A percentile compares a stretch with the other conserved stretches of the same genome.
Evolutionary conservation across 208 protist species (phyloP).

Genomic region (Kentomonas sorsogonicus): DNA sequence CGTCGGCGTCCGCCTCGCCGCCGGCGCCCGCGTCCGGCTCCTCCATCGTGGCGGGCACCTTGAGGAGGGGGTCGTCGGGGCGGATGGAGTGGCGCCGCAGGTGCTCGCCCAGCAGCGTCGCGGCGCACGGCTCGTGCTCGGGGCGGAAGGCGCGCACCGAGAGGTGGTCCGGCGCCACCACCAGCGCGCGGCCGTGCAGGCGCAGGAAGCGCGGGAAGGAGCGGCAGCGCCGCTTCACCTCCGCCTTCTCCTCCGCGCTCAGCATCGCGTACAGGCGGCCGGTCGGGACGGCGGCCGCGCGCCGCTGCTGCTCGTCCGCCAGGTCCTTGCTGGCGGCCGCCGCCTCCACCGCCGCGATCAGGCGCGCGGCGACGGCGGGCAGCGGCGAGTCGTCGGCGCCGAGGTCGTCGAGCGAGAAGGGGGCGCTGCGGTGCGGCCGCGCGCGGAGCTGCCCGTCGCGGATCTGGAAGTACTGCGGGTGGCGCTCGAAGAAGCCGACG

Average conservation of each 20-base stretch:
- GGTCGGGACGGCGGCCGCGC: background rate
- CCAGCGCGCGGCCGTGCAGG: constrained; percentile 65
- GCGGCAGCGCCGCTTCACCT: constrained; percentile 50
- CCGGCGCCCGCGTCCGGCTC: constrained; percentile 14
- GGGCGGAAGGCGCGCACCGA: constrained; percentile 60
- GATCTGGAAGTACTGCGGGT: constrained; percentile 84
- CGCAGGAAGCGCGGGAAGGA: constrained; percentile 81
- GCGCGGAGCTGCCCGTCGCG: constrained; percentile 60
- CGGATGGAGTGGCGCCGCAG: constrained; percentile 42
- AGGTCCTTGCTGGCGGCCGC: constrained; percentile 50
- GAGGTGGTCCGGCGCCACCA: constrained; percentile 73
- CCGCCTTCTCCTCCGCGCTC: constrained; percentile 36
- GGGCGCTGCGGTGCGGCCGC: constrained; percentile 64
- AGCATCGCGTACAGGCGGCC: constrained; percentile 60
- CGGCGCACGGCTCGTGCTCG: constrained; percentile 72
- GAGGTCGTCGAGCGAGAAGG: constrained; percentile 61
- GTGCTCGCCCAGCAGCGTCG: constrained; percentile 62
- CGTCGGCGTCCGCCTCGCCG: constrained; percentile 31
- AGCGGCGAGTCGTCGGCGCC: constrained; percentile 45
- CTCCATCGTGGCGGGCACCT: constrained; percentile 14
- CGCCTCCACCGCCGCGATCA: constrained; percentile 36
- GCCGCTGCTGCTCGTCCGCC: background rate
- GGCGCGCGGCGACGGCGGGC: constrained; percentile 46
- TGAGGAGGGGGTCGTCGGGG: constrained; percentile 33
- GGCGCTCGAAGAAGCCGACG: constrained; percentile 71